These are phyloP conservation scores for Eimeria mitis DNA, from an alignment of 169 alveolate genomes.

Conservation along the genomic window DNA sequence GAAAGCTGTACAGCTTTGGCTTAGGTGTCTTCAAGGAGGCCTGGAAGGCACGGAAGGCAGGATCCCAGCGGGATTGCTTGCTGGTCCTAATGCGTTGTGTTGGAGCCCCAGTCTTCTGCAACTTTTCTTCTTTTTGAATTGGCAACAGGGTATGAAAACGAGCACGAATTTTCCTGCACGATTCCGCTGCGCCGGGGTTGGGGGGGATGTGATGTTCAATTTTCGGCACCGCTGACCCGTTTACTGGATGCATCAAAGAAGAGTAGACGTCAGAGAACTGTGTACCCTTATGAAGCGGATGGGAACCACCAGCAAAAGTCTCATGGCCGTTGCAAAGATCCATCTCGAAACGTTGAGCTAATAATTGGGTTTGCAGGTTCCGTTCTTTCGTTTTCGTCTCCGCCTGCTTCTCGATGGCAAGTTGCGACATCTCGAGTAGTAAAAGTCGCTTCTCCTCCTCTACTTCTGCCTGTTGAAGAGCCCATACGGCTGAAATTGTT, in stretches of 20 bases:
- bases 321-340: background rate
- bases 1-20: background rate
- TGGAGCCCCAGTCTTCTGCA: background rate
- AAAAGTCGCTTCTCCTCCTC: constrained; percentile 39
- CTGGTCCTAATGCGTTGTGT: background rate
- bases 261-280: background rate
- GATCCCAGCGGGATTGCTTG: background rate
- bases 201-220: background rate
- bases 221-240: background rate
- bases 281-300: background rate
- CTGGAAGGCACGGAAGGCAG: background rate
- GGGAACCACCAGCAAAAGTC: too few species aligned
- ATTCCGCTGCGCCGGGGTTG: background rate
- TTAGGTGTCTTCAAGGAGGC: background rate
- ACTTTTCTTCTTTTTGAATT: background rate
- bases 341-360: background rate
- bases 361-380: background rate
- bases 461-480: constrained; percentile 26
- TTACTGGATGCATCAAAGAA: background rate
- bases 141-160: background rate
- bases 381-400: background rate
- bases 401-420: constrained; percentile 32
- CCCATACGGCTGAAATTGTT: constrained; percentile 33
- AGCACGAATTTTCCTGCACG: background rate
- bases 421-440: constrained; percentile 35